phyloP scores from a whole-genome alignment of 75 land plant species.

The Cryptomeria japonica region DNA sequence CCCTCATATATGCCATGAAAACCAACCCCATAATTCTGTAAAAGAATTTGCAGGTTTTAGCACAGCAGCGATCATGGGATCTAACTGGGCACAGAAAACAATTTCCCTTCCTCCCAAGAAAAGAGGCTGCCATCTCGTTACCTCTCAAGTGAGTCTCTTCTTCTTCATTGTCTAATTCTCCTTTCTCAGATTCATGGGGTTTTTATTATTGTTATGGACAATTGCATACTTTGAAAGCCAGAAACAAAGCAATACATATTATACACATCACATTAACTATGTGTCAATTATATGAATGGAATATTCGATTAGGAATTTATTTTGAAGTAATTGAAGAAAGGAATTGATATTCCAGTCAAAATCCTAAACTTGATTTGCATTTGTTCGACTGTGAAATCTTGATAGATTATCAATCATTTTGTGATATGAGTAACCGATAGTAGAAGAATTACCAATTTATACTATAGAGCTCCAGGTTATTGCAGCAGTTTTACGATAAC shows the following conservation, averaged over 20 bases:
- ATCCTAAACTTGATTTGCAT: background rate
- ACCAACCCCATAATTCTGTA: background rate
- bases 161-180: background rate
- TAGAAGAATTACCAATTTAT: background rate
- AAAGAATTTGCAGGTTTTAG: background rate
- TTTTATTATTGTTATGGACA: background rate
- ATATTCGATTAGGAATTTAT: background rate
- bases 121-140: conserved; percentile 91
- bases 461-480: background rate
- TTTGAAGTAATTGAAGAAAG: background rate
- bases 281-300: background rate
- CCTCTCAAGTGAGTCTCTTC: conserved; percentile 52
- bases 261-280: background rate
- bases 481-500: background rate
- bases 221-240: background rate
- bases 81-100: conserved; percentile 93
- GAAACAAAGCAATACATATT: background rate
- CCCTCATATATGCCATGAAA: background rate
- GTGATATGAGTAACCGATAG: background rate
- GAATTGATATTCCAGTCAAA: background rate
- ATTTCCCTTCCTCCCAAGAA: conserved; percentile 61
- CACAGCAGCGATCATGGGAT: conserved; percentile 26
- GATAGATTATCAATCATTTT: background rate
- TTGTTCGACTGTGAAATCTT: background rate
- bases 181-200: background rate